Evolutionary conservation across 805 yeast genomes (phyloP), one percentile per base, ranked within the genome.

Genomic region (Kluyveromyces starmeri): DNA sequence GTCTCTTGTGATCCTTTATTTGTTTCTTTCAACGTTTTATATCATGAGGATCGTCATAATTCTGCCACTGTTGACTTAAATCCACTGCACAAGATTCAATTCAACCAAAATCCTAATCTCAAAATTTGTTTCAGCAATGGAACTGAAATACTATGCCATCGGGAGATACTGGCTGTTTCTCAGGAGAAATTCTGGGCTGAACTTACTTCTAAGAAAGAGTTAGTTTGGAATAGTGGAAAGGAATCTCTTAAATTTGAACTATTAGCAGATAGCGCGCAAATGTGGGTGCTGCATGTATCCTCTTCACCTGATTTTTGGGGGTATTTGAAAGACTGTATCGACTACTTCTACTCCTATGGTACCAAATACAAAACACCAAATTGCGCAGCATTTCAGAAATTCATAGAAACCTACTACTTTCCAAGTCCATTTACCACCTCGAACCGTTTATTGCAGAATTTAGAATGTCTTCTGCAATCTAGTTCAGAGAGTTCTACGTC

Each of bases 1-100:
- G 94, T 86, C 3, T 53, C 70, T 1, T 78, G 89, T 46, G 85
- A 81, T 48, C 67, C 77, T 0, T 52, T 62, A 9, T 83, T 81
- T 48, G 59, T 72, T 0, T 77, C 83, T 0, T 82, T 82, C 58
- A 77, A 76, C 0, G 74, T 82, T 29, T 57, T 83, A 11, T 9
- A 4, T 4, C 20, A 12, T 9, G 33, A 26, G 6, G 26, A 26
- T 14, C 9, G 23, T 9, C 11, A 9, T 9, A 9, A 9, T 11
- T 20, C 23, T 9, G 11, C 23, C 9, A 9, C 23, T 9, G 11
- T 9, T 20, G 10, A 9, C 23, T 9, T 11, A 9, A 20, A 11
- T 11, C 10, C 23, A 9, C 9, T 20, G 11, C 9, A 9, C 23
- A 20, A 20, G 11, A 11, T 11, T 20, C 10, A 20, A 8, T 20